phyloP scores from a whole-genome alignment of 73 alveolate species.

The Paraurostyla sp. region DNA sequence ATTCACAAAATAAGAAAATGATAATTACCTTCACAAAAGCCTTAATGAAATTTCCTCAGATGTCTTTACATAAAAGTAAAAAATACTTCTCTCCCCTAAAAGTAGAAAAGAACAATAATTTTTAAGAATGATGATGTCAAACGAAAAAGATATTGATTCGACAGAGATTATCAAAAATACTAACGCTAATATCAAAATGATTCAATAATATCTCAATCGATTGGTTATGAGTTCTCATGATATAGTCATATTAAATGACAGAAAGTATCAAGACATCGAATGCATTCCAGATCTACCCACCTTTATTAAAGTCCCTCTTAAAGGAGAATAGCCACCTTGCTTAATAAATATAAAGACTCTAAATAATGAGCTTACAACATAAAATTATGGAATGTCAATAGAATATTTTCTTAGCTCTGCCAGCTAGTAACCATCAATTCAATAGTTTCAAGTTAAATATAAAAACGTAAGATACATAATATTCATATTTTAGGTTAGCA shows the following conservation, averaged over 20 bases:
- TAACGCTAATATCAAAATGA: neutral
- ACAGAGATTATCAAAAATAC: neutral
- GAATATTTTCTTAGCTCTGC: neutral
- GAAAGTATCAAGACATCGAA: neutral
- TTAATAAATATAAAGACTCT: neutral
- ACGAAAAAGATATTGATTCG: neutral
- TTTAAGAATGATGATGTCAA: neutral
- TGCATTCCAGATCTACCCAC: neutral
- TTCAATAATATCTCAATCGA: neutral
- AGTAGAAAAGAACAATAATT: neutral
- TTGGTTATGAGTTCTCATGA: neutral
- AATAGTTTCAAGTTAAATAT: neutral
- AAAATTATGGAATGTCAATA: neutral
- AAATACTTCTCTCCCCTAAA: constrained; percentile 11
- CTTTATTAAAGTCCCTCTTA: neutral
- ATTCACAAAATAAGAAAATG: neutral
- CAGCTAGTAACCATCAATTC: neutral
- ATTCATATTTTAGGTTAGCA: neutral
- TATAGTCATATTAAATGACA: neutral
- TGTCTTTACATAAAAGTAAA: constrained; percentile 1
- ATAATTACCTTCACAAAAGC: neutral
- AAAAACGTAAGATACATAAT: neutral
- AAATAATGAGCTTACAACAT: neutral
- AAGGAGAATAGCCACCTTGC: constrained; percentile 2
- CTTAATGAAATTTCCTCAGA: neutral